Evolutionary conservation across 176 grass and related monocot genomes (phyloP), one percentile per base, ranked within the genome.

Genomic region (Bolboschoenus planiculmis): DNA sequence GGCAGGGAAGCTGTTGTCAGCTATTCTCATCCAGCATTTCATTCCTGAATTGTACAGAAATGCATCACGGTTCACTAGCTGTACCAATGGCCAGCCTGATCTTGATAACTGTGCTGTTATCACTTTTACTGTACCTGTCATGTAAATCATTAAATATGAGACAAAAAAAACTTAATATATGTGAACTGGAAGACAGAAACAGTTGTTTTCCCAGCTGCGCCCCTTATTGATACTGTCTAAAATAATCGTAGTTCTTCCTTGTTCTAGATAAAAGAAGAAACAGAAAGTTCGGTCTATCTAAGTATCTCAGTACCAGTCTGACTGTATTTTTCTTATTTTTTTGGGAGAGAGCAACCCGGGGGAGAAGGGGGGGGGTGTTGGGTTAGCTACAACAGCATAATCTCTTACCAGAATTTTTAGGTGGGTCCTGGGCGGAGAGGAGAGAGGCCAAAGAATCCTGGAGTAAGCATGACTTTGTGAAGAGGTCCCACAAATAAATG

Each of bases 1-100:
- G 84, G 87, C 90, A 54, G 92, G 89, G 85, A 93, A 98, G 65
- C 89, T 92, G 89, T 93, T 92, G 67, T 98, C 95, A 35, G 85
- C 92, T 44, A 98, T 90, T 78, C 95, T 89, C 87, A 98, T 83
- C 95, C 95, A 98, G 85, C 95, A 98, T 89, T 85, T 92, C 86
- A 98, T 58, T 83, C 26, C 88, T 63, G 90, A 88, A 61, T 93
- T 92, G 88, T 94, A 98, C 40, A 98, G 89, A 84, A 95, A 98
- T 44, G 92, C 90, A 82, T 95, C 90, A 13, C 79, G 90, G 11
- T 81, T 98, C 61, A 87, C 89, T 71, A 98, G 92, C 70, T 94
- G 81, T 78, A 98, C 86, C 80, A 98, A 85, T 31, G 96, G 96
- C 36, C 90, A 95, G 43, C 96, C 96, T 77, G 90, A 99, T 86